Evolutionary conservation across 2,329 filamentous ascomycete genomes (phyloP), one percentile per base, ranked within the genome.

Genomic region (Endocalyx cinctus): DNA sequence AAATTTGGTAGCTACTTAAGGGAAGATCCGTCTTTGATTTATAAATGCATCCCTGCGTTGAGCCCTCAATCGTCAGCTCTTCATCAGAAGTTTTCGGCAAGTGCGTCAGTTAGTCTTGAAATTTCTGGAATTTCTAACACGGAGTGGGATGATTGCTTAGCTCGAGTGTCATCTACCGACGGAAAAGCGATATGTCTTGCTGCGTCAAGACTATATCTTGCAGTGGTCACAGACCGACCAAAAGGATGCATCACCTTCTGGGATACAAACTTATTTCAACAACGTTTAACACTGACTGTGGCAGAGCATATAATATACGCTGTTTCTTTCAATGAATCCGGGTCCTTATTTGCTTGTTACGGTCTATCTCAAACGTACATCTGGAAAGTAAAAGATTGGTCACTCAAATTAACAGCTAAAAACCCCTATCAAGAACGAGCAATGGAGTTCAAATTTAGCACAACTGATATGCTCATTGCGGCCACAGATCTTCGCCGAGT

Each of bases 121-220:
- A 36, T 55, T n/a, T 38, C 36, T n/a, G 47, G 46, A 1, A 18
- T 48, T 3, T 35, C 48, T 5, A 43, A 39, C 8, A 27, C 22
- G 2, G 34, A 42, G 6, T 56, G 52, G 52, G 44, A 52, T 27
- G 50, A 55, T 38, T 49, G 47, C 22, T 38, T 55, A 8, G 47
- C 46, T 10, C 41, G 46, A 20, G 37, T 54, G 4, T 48, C 45
- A 6, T 31, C 39, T 7, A 36, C 35, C 12, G 26, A 25, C 15
- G 44, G 41, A 11, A 29, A 12, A 27, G 37, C 41, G 17, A 12
- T 33, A 19, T 34, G 29, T 15, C 40, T 42, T 32, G 38, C 35
- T n/a, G 29, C 25, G 26, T 49, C 28, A 29, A 19, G 29, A 12
- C 30, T 23, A 15, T 34, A 39, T 26, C 23, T 50, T 13, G 43